Evolutionary conservation across 164 flowering plant species (phyloP).

Genomic region (Magnolia sinica): DNA sequence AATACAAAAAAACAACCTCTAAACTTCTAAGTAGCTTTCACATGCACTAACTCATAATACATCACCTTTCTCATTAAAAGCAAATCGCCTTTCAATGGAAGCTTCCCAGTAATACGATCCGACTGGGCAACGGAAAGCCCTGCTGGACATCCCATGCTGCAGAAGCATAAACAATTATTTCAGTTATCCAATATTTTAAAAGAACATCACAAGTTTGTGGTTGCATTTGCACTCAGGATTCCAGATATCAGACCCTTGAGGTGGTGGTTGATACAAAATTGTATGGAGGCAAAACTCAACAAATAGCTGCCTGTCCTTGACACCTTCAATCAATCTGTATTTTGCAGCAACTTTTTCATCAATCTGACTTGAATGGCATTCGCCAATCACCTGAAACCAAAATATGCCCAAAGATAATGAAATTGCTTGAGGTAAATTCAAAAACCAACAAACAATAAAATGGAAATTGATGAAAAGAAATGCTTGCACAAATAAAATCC

Average conservation of each 20-base stretch:
- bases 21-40: background rate
- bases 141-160: slow-evolving; percentile 58
- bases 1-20: background rate
- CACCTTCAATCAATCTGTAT: slow-evolving; percentile 42
- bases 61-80: slow-evolving; percentile 73
- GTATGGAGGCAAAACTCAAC: slow-evolving; percentile 83
- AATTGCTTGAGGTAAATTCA: background rate
- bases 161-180: slow-evolving; percentile 18
- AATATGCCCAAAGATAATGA: slow-evolving; percentile 10
- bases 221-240: slow-evolving; percentile 4
- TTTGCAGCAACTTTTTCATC: slow-evolving; percentile 55
- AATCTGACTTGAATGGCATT: slow-evolving; percentile 64
- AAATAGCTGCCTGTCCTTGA: slow-evolving; percentile 54
- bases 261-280: slow-evolving; percentile 61
- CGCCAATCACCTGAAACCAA: slow-evolving; percentile 76
- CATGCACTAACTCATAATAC: background rate
- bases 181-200: background rate
- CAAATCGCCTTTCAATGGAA: slow-evolving; percentile 42
- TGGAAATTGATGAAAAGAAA: background rate
- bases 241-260: slow-evolving; percentile 58
- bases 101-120: slow-evolving; percentile 74
- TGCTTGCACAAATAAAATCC: too few relatives aligned
- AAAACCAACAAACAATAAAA: slow-evolving; percentile 7
- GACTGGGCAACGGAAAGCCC: slow-evolving; percentile 77
- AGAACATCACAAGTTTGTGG: background rate